A percentile compares a stretch with the other conserved stretches of the same genome.
Conservation (phyloP, 2,329 filamentous ascomycete genomes). For the Aspergillus carbonarius region DNA sequence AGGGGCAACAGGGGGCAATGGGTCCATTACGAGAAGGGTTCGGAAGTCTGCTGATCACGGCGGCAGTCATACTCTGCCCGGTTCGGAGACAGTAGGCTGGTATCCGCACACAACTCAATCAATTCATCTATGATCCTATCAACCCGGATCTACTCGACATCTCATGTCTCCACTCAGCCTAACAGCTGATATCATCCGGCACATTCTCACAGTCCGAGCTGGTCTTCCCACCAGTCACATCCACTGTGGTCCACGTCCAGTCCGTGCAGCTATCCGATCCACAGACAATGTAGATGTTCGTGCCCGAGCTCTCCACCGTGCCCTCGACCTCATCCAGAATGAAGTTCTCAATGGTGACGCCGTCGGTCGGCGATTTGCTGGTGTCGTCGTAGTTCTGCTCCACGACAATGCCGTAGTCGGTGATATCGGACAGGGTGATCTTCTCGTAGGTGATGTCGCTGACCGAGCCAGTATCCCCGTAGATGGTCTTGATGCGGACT, state of each 20-base stretch:
- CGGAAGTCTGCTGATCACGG: no score
- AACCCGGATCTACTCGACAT: no score
- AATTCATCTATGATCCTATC: background rate
- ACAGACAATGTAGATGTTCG: slow-evolving; percentile 30
- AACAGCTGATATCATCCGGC: slow-evolving; percentile 39
- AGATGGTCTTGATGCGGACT: slow-evolving; percentile 59
- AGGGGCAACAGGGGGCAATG: background rate
- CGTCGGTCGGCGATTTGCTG: background rate
- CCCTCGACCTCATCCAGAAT: background rate
- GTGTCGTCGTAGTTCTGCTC: slow-evolving; percentile 4
- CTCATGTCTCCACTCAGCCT: no score
- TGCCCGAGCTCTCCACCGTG: background rate
- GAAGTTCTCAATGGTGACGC: background rate
- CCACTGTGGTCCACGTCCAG: slow-evolving; percentile 55
- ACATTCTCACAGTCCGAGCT: slow-evolving; percentile 45
- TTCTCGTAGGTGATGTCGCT: slow-evolving; percentile 28
- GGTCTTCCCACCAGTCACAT: slow-evolving; percentile 53
- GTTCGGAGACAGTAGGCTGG: background rate
- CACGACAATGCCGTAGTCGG: background rate
- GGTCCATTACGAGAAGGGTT: background rate
- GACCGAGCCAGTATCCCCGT: slow-evolving; percentile 46
- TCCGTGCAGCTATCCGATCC: slow-evolving; percentile 52
- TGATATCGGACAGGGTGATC: background rate
- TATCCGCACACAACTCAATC: background rate
- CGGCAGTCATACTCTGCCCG: no score